Evolutionary conservation across 148 eudicot species (phyloP), one percentile per base, ranked within the genome.

Genomic region (Nyssa sinensis): DNA sequence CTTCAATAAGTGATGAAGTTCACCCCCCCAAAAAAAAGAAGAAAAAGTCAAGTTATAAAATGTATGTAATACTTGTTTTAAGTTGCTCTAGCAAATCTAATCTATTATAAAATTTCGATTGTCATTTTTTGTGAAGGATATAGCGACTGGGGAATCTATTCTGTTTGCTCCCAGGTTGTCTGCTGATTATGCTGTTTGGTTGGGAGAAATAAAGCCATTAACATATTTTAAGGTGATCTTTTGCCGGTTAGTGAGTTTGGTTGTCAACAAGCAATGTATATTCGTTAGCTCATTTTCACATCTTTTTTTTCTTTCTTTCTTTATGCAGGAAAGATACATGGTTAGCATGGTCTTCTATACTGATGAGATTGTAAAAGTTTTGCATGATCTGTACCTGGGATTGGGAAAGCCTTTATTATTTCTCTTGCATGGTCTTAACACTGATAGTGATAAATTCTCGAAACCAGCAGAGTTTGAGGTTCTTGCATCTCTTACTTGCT

Each of bases 401-500:
- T 77, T 84, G 62, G 89, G 80, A 75, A 82, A 81, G 71, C 89
- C 92, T 19, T 78, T 87, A 71, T 74, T 94, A 75, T 94, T 85
- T 83, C 94, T 92, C 70, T 86, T 92, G 88, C 91, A 92, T 73
- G 98, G 98, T 67, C 90, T 92, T 39, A 94, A 94, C 75, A 92
- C 98, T 68, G 98, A 94, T 77, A 94, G 98, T 76, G 81, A 84
- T 81, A 92, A 89, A 61, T 87, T 77, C 77, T 90, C 98, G 30
- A 90, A 92, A 68, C 96, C 97, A 55, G 98, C 98, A 78, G 86
- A 90, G 51, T 94, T 92, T 80, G 86, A 90, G 98, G 98, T 94
- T 59, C 65, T 10, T 72, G 17, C 58, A 62, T 35, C 21, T 21
- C 23, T 31, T 57, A 58, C 34, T 71, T 58, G 47, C 23, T 53